These are phyloP conservation scores for Calonectria multiphialidica DNA, from an alignment of 2,329 filamentous ascomycete species.

Conservation along the genomic window DNA sequence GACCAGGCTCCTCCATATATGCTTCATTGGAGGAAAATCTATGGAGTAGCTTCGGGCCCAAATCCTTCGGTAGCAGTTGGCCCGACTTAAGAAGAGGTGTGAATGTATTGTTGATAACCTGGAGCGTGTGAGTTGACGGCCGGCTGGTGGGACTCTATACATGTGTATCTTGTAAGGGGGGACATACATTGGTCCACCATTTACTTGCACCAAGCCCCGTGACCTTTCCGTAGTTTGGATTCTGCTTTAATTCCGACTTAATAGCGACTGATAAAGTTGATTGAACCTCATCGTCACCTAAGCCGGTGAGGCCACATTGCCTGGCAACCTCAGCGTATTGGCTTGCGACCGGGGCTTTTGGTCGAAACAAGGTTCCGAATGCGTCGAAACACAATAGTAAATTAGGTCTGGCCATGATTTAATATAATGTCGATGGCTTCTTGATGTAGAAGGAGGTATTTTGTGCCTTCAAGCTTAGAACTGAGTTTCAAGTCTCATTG, in stretches of 20 bases:
- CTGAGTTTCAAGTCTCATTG: neutral
- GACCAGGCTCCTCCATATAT: constrained; percentile 20
- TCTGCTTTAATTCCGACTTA: constrained; percentile 28
- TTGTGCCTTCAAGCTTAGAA: neutral
- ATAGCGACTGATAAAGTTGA: constrained; percentile 23
- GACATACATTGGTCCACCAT: constrained; percentile 38
- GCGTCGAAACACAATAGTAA: constrained; percentile 37
- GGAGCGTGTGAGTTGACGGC: neutral
- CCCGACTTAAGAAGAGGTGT: constrained; percentile 17
- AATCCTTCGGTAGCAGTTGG: constrained; percentile 19
- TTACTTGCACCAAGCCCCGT: constrained; percentile 33
- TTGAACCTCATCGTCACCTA: constrained; percentile 31
- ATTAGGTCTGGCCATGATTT: constrained; percentile 47
- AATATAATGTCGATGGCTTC: neutral
- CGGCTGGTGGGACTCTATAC: neutral
- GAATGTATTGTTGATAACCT: constrained; percentile 37
- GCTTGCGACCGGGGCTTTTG: constrained; percentile 23
- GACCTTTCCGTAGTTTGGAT: constrained; percentile 35
- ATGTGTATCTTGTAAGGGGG: neutral
- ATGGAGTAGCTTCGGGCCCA: constrained; percentile 29
- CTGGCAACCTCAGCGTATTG: constrained; percentile 36
- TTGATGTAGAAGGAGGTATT: no score
- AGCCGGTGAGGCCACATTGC: constrained; percentile 31
- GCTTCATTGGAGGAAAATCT: constrained; percentile 31
- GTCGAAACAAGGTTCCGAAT: constrained; percentile 31